Evolutionary conservation across 805 yeast genomes (phyloP).

Genomic region (Phaffomyces antillensis): DNA sequence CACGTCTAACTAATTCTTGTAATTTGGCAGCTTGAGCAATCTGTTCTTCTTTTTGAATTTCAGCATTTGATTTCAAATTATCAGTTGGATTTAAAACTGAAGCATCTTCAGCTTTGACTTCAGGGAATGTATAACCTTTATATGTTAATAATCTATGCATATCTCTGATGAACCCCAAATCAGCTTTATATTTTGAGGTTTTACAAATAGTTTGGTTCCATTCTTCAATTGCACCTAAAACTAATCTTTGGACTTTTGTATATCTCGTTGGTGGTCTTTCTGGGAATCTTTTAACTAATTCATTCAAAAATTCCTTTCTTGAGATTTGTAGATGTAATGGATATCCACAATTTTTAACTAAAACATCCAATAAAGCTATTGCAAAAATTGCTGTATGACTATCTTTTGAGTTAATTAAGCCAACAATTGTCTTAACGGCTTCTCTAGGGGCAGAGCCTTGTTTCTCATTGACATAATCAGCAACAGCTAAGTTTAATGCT

Average conservation of each 20-base stretch:
- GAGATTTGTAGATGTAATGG: constrained; percentile 94
- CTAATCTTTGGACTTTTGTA: constrained; percentile 73
- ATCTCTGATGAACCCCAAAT: constrained; percentile 84
- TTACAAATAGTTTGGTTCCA: constrained; percentile 95
- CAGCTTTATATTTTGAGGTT: constrained; percentile 85
- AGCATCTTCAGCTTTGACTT: constrained; percentile 80
- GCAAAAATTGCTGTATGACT: constrained; percentile 84
- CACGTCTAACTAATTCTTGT: constrained; percentile 92
- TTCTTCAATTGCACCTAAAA: constrained; percentile 88
- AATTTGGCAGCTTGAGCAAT: constrained; percentile 90
- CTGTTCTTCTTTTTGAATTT: constrained; percentile 86
- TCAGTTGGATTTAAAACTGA: constrained; percentile 91
- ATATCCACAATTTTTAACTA: constrained; percentile 96
- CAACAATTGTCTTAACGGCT: constrained; percentile 82
- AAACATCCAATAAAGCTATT: constrained; percentile 70
- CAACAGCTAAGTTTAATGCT: constrained; percentile 82
- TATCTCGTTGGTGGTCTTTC: constrained; percentile 88
- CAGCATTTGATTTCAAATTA: constrained; percentile 79
- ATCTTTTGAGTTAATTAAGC: constrained; percentile 72
- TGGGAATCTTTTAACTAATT: constrained; percentile 87
- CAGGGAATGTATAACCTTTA: constrained; percentile 93
- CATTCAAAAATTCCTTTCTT: constrained; percentile 89
- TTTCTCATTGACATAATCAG: constrained; percentile 87
- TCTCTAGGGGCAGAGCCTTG: constrained; percentile 83
- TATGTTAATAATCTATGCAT: constrained; percentile 88